Base-by-base conservation (phyloP, 768 basidiomycete genomes). In the Phlebiopsis gigantea region DNA sequence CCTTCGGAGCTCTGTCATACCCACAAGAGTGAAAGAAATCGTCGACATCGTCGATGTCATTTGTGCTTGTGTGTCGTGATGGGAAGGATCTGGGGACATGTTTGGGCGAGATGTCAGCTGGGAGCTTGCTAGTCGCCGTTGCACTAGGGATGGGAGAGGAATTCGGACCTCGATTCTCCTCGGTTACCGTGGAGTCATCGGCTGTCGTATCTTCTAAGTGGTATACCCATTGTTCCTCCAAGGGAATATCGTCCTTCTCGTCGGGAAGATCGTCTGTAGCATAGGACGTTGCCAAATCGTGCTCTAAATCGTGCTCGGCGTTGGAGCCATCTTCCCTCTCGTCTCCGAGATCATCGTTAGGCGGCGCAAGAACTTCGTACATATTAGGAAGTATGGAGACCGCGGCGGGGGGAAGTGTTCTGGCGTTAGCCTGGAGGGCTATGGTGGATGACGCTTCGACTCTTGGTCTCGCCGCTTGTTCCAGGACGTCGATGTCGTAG, bases 281-380 rank as follows among this genome's bases (percentile, higher is more conserved):
- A n/a, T n/a, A n/a, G n/a, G n/a, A n/a, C n/a, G n/a, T n/a, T n/a
- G n/a, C n/a, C n/a, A n/a, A n/a, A n/a, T n/a, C n/a, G n/a, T n/a
- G n/a, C 74, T 34, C 89, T 79, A 66, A 87, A 90, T 61, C 90
- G 87, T 4, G 84, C 7, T 44, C 78, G 5, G 42, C 42, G 42
- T 44, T 21, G 42, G 42, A 44, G 17, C 17, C 17, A 44, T 44
- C 42, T 5, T 17, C 17, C 42, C 6, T 17, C 7, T 15, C 42
- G 17, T 21, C 17, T n/a, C 42, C 17, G 42, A 44, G n/a, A 7
- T 17, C 42, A 44, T 44, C 17, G 17, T 17, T n/a, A 6, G 6
- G 7, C 17, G 5, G 17, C 42, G 42, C 42, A n/a, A 44, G 42
- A 5, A 44, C 6, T 6, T 44, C 42, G 42, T 44, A 44, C 7